Base-by-base conservation (phyloP, 306 rosid species). In the Lupinus albus region DNA sequence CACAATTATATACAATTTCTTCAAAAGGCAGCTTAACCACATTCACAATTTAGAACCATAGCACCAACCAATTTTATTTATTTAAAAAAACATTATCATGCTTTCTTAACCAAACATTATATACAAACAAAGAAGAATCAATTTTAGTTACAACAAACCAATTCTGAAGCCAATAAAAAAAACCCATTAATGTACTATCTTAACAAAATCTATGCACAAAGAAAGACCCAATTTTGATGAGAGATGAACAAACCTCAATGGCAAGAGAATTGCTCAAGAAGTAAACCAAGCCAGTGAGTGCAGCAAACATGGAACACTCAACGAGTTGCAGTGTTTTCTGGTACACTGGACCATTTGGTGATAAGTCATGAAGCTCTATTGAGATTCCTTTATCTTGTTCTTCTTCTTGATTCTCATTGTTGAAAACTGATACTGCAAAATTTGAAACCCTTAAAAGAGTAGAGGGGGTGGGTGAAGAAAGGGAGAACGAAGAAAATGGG, bases 231-330 rank as follows among this genome's bases (percentile, higher is more conserved):
- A 18, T 53, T 56, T 32, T 12, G 3, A 72, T 21, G 1, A 47
- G 20, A 33, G 14, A 38, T 30, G 2, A 46, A 75, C 86, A 36
- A 77, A 93, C 95, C 95, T 93, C 97, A 64, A 93, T 85, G 30
- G 91, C 85, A 11, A 93, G 94, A 15, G 99, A 86, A 79, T 83
- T 93, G 84, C 99, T 93, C 85, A 90, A 79, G 83, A 93, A 90
- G 62, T 88, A 93, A 55, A 93, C 99, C 81, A 93, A 79, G 38
- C 99, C 99, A 21, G 93, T 84, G 52, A 93, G 94, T 2, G 99
- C 96, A 42, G 99, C 91, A 56, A 90, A 88, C 99, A 93, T 93
- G 79, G 99, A 88, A 74, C 99, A 93, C 82, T 93, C 99, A 54
- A 93, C 99, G 86, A 93, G 53, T 36, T 90, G 97, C 56, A 93